Percentiles rank a stretch among this genome's conserved stretches.
Evolutionary conservation across 305 asterid genomes (phyloP).

Genomic region (Fraxinus platypoda): DNA sequence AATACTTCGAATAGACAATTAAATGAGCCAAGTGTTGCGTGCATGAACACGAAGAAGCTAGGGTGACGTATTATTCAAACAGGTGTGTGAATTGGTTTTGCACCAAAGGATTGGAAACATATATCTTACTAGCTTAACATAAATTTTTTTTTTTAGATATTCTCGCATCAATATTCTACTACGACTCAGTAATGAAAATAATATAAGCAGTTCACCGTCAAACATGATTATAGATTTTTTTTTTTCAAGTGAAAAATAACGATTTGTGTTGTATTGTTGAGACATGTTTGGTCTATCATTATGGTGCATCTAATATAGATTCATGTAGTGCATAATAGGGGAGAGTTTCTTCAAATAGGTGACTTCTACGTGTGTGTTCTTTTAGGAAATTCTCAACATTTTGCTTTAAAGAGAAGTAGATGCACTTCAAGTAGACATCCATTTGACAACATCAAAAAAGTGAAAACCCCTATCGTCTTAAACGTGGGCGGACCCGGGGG

Average conservation of each 20-base stretch:
- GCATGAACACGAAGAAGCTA: background rate
- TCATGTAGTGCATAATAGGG: background rate
- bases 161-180: background rate
- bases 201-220: background rate
- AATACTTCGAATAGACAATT: too few species aligned
- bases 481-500: too few species aligned
- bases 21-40: background rate
- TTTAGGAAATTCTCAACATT: background rate
- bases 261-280: background rate
- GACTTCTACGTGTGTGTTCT: background rate
- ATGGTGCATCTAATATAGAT: background rate
- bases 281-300: background rate
- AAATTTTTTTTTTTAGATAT: background rate
- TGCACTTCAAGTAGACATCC: slow-evolving; percentile 3
- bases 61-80: background rate
- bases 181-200: background rate
- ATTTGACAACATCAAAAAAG: background rate
- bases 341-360: background rate
- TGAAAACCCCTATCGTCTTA: background rate
- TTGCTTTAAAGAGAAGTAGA: slow-evolving; percentile 19
- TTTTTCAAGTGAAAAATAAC: background rate
- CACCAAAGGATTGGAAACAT: background rate
- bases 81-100: background rate
- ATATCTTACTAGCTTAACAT: background rate
- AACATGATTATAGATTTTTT: too few species aligned